Conservation (phyloP, 2,329 filamentous ascomycete genomes). For the Trichoderma endophyticum region DNA sequence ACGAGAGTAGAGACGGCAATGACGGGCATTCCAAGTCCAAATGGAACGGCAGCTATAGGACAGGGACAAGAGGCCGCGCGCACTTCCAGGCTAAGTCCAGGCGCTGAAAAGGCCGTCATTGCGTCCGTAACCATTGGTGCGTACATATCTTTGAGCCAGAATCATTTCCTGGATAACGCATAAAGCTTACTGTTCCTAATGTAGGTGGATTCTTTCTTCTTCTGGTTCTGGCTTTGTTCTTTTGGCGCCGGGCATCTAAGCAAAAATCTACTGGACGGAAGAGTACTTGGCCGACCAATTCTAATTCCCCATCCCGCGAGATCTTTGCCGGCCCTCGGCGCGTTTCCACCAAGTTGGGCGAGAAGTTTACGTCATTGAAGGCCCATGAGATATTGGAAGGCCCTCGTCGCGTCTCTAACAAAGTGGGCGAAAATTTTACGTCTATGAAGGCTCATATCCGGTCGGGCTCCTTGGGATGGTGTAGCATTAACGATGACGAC, state of each 20-base stretch:
- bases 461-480: conserved; percentile 25
- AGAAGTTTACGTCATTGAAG: conserved; percentile 35
- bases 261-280: conserved; percentile 13
- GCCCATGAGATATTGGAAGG: not conserved
- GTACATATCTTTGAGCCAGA: not conserved
- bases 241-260: conserved; percentile 37
- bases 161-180: not conserved
- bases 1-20: not conserved
- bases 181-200: not conserved
- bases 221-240: conserved; percentile 44
- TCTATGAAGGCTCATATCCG: conserved; percentile 29
- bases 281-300: not conserved
- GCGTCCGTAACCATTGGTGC: conserved; percentile 23
- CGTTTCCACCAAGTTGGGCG: not conserved
- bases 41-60: not conserved
- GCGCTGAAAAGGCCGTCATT: conserved; percentile 23
- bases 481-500: conserved; percentile 29
- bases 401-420: not conserved
- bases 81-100: not conserved
- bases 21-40: not conserved
- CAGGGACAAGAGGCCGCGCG: not conserved
- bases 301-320: not conserved
- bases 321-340: not conserved
- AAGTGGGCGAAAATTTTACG: conserved; percentile 27
- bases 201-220: conserved; percentile 44